phyloP scores from a whole-genome alignment of 1,284 basidiomycete genomes.

The Cystobasidiaceae sp. region DNA sequence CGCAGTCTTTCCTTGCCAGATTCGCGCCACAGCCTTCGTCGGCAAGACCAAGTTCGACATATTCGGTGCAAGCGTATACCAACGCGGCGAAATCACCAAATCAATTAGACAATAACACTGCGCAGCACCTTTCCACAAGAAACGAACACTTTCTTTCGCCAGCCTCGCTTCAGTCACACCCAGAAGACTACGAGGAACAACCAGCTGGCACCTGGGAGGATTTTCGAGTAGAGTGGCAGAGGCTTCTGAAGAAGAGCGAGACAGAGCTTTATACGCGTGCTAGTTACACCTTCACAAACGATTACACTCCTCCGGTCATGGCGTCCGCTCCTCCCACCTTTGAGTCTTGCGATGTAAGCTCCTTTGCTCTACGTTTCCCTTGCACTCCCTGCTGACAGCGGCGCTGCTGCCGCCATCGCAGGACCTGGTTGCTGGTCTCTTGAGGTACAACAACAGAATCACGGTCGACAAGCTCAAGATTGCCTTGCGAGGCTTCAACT shows the following conservation, averaged over 20 bases:
- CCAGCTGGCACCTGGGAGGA: neutral
- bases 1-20: no score
- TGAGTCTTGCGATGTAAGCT: slow-evolving; percentile 11
- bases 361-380: neutral
- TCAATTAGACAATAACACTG: no score
- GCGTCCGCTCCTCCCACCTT: neutral
- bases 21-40: no score
- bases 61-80: no score
- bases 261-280: neutral
- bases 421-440: slow-evolving; percentile 15
- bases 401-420: neutral
- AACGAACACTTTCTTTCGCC: neutral
- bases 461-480: slow-evolving; percentile 27
- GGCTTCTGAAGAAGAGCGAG: neutral
- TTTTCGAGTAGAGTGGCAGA: slow-evolving; percentile 1
- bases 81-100: no score
- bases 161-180: neutral
- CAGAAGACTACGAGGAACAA: neutral
- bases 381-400: neutral
- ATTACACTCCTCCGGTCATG: neutral
- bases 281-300: neutral
- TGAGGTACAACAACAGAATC: neutral
- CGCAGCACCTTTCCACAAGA: neutral
- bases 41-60: no score
- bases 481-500: slow-evolving; percentile 8